These are phyloP conservation scores for Pulveroboletus sp. DNA, from an alignment of 768 basidiomycete species.

Conservation along the genomic window DNA sequence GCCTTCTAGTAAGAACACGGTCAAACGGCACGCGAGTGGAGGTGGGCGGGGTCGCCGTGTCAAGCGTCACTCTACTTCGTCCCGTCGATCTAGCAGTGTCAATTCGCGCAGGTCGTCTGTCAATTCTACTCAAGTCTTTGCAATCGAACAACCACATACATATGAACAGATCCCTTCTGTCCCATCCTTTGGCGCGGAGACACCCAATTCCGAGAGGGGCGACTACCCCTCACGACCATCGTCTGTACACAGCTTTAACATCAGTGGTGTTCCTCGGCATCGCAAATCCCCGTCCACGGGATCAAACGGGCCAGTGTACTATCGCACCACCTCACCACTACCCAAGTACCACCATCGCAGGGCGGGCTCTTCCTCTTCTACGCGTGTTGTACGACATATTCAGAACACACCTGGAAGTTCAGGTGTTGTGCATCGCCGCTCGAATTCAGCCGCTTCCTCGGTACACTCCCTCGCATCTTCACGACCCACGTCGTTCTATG, in stretches of 20 bases:
- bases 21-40: constrained; percentile 51
- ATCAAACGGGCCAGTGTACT: constrained; percentile 64
- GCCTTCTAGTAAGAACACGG: constrained; percentile 31
- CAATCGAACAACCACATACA: constrained; percentile 54
- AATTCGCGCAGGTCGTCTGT: constrained; percentile 75
- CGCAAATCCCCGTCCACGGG: constrained; percentile 73
- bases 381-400: constrained; percentile 68
- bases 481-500: constrained; percentile 73
- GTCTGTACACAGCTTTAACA: constrained; percentile 75
- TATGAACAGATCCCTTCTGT: constrained; percentile 52
- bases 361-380: constrained; percentile 77
- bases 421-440: constrained; percentile 57
- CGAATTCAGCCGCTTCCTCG: constrained; percentile 75
- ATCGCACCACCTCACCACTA: constrained; percentile 71
- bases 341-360: constrained; percentile 72
- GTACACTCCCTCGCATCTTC: constrained; percentile 73
- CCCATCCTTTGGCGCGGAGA: constrained; percentile 72
- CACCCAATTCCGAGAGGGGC: constrained; percentile 83
- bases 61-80: constrained; percentile 70
- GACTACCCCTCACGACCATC: constrained; percentile 78
- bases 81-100: constrained; percentile 85
- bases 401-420: constrained; percentile 35
- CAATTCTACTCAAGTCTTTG: constrained; percentile 40
- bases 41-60: constrained; percentile 46
- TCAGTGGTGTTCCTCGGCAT: constrained; percentile 49